Conservation (phyloP, 2,329 filamentous ascomycete genomes). For the Decorospora gaudefroyi region DNA sequence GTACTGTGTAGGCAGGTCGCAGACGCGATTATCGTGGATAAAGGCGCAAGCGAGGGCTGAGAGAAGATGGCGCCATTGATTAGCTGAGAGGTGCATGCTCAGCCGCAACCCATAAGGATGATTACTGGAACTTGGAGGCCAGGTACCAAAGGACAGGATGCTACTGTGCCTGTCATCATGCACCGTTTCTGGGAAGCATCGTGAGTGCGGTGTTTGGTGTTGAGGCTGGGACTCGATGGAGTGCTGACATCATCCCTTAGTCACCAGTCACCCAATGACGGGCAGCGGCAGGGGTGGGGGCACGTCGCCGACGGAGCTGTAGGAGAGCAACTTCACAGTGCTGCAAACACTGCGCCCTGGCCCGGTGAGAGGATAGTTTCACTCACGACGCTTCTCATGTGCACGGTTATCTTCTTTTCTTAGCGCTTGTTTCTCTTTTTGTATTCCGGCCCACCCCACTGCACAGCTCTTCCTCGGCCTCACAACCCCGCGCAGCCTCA, state of each 20-base stretch:
- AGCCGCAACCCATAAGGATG: conserved; percentile 1
- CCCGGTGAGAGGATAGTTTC: neutral
- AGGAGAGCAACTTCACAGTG: neutral
- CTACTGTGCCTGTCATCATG: too few relatives aligned
- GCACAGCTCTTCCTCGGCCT: conserved; percentile 14
- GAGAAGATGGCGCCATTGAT: conserved; percentile 6
- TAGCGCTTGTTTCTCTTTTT: conserved; percentile 15
- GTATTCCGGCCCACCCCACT: conserved; percentile 14
- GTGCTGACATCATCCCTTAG: conserved; percentile 2
- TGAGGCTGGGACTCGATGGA: too few relatives aligned
- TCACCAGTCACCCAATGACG: too few relatives aligned
- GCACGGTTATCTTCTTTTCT: conserved; percentile 3
- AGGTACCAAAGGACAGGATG: neutral
- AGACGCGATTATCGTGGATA: too few relatives aligned
- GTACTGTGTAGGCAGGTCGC: conserved; percentile 1
- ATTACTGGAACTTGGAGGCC: too few relatives aligned
- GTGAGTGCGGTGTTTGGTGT: too few relatives aligned
- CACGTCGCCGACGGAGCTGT: conserved; percentile 14
- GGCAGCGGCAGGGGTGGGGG: conserved; percentile 4
- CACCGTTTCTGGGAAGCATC: too few relatives aligned
- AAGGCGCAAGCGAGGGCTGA: conserved; percentile 12
- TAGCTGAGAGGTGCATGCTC: neutral
- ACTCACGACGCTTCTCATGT: conserved; percentile 10
- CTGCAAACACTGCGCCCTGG: conserved; percentile 1
- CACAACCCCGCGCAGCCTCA: conserved; percentile 32